Base-by-base conservation (phyloP, 2,329 filamentous ascomycete genomes). In the Pyrenochaeta sp. region DNA sequence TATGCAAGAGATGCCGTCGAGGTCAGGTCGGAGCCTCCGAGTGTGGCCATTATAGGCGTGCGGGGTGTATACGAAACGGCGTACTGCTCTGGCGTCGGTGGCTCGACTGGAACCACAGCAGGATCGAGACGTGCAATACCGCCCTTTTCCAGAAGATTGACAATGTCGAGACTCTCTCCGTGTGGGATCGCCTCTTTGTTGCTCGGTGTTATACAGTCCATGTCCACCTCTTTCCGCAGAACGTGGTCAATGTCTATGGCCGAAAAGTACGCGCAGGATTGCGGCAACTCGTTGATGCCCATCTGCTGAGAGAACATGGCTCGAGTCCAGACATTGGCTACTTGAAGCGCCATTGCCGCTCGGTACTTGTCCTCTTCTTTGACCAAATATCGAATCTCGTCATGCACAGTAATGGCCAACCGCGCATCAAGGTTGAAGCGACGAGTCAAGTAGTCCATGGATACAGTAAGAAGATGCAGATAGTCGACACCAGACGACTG, bases 261-360 rank as follows among this genome's bases (percentile, higher is more conserved):
- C 1, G 91, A 96, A 77, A 99, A 99, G 77, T 92, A 99, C 7
- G 95, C 95, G 68, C 93, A 97, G 0, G 90, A 88, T 70, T 98
- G 95, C 0, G 96, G 95, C 9, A 99, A 83, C 69, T 99, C 95
- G 60, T 96, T 83, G 67, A 99, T 99, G 54, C 95, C 95, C 69
- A 97, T 91, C 77, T 99, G 95, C 76, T 99, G 92, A 0, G 90
- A 87, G 74, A 99, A 99, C 90, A 99, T 97, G 60, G 93, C 93
- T 45, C 95, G 85, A 0, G 96, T 99, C 95, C 95, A 99, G 17
- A 99, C 76, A 70, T 99, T 99, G 53, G 93, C 88, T 7, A 99
- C 84, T 75, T 99, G 95, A 11, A 99, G 81, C 1, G 96, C 95
- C 87, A 99, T 90, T 10, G 94, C 94, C 2, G 90, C 88, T 35